A percentile compares a stretch with the other conserved stretches of the same genome.
Conservation (phyloP, 305 asterid genomes). For the Solanum hybrid region DNA sequence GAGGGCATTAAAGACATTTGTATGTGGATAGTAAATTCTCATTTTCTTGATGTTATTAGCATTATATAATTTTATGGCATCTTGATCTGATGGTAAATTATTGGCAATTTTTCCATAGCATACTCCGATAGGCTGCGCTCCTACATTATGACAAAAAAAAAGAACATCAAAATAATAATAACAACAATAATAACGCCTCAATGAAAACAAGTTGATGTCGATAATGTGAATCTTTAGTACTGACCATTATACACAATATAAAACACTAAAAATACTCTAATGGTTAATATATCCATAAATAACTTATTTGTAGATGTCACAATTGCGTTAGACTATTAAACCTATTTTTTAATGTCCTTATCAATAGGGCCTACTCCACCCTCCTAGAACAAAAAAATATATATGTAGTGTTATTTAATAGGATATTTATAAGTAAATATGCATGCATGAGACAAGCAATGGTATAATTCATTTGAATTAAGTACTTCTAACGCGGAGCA, state of each 20-base stretch:
- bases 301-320: not conserved
- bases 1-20: not conserved
- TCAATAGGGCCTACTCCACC: not conserved
- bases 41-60: not conserved
- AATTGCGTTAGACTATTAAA: not conserved
- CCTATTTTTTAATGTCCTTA: not conserved
- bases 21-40: not conserved
- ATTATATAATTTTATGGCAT: not conserved
- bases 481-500: too few species aligned
- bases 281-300: not conserved
- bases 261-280: not conserved
- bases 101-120: not conserved
- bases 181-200: too few species aligned
- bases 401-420: not conserved
- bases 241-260: not conserved
- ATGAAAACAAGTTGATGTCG: too few species aligned
- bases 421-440: not conserved
- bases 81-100: not conserved
- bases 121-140: conserved; percentile 3
- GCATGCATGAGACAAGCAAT: not conserved
- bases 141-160: not conserved
- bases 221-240: not conserved
- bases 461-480: not conserved
- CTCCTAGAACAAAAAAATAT: not conserved
- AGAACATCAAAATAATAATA: too few species aligned